Base-by-base conservation (phyloP, 148 eudicot genomes). In the Polygonum maritimum region DNA sequence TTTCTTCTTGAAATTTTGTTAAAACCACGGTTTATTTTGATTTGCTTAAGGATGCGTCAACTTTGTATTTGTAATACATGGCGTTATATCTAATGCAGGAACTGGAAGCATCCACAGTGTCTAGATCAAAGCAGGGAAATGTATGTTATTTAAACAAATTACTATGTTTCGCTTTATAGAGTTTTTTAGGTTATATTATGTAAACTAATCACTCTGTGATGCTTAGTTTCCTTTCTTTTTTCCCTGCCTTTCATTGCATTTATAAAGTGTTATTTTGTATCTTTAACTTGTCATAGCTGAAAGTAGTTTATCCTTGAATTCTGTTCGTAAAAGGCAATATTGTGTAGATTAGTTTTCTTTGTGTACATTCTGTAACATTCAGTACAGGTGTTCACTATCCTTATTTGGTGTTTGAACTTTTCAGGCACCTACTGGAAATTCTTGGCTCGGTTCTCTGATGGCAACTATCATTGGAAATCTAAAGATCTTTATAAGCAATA, bases 381-480 rank as follows among this genome's bases (percentile, higher is more conserved):
- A 67, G 10, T 67, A 19, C 15, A 35, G 19, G 19, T 35, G 71
- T 36, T 67, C 45, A 36, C 44, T 22, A 35, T 72, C 2, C 3
- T 48, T 11, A 9, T 71, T 49, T 51, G 26, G 71, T 69, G 65
- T 36, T 74, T 57, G 51, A 45, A 36, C 40, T 78, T 81, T 79
- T 74, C 90, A 95, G 99, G 72, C 89, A 79, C 82, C 94, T 75
- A 78, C 86, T 72, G 97, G 94, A 77, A 92, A 82, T 85, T 92
- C 99, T 84, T 95, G 99, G 98, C 86, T 95, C 76, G 92, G 96
- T 57, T 95, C 99, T 39, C 83, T 95, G 75, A 92, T 92, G 71
- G 89, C 86, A 77, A 95, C 97, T 73, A 89, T 95, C 73, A 95
- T 95, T 75, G 99, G 99, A 76, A 95, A 95, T 76, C 94, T 95